Base-by-base conservation (phyloP, 2,329 filamentous ascomycete species). In the Ophiocordyceps unilateralis region DNA sequence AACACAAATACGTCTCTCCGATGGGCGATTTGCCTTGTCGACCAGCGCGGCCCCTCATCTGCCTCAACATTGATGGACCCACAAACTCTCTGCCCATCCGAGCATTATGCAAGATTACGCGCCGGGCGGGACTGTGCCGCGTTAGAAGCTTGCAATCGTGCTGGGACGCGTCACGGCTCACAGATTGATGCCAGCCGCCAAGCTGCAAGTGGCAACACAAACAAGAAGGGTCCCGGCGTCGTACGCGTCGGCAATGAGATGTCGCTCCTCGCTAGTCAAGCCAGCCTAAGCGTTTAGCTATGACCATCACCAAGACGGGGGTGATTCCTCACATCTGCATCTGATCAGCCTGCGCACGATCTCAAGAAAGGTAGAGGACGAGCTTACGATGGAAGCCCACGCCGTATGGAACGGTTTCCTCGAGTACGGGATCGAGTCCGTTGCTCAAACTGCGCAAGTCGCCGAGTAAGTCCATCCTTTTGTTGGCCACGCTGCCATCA, bases 111-210 rank as follows among this genome's bases (percentile, higher is more conserved):
- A 84, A 67, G 45, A 88, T 84, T 1, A 88, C 83, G 49, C 83
- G 67, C 43, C 83, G 68, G 8, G 83, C 83, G 14, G 72, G 72
- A 14, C 64, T 66, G 22, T 2, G 10, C 19, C 10, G 24, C 39
- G 46, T 55, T 22, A 54, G 49, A 23, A 39, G 39, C 17, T 5
- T 6, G 8, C 21, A 19, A n/a, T 23, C 7, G 8, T 11, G 2
- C 26, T 30, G 14, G 12, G 22, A 32, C 28, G 9, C 20, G 8
- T 14, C 5, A 10, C 22, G 15, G 48, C 61, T 45, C 46, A 67
- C 53, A 88, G 62, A 57, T 88, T 87, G 45, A 88, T 84, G n/a
- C 83, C 83, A 14, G 82, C 83, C n/a, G 83, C 83, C 44, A 88
- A 68, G 54, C 81, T 85, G 52, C 81, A 86, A 2, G 83, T 88